phyloP scores from a whole-genome alignment of 2,329 filamentous ascomycete genomes.

The Cercospora nicotianae region DNA sequence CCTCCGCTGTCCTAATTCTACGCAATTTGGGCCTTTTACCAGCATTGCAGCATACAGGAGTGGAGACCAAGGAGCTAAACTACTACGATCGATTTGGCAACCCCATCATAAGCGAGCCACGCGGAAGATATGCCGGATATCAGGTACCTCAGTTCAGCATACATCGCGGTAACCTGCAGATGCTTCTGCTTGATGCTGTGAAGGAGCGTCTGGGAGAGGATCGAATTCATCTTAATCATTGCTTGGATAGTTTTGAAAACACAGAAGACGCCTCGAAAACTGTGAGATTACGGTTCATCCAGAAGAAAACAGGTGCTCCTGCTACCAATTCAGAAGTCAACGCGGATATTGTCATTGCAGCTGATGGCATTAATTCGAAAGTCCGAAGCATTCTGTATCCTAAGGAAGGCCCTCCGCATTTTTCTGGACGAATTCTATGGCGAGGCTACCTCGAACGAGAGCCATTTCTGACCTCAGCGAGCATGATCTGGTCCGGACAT shows the following conservation, averaged over 20 bases:
- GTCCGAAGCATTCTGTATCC: constrained; percentile 46
- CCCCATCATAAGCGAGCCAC: constrained; percentile 46
- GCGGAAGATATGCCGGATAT: constrained; percentile 46
- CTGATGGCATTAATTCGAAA: constrained; percentile 50
- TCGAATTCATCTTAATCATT: constrained; percentile 44
- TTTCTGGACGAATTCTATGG: constrained; percentile 51
- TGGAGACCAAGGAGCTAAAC: constrained; percentile 47
- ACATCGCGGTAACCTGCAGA: constrained; percentile 50
- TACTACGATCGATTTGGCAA: constrained; percentile 50
- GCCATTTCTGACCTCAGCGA: constrained; percentile 46
- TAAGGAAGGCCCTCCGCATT: constrained; percentile 47
- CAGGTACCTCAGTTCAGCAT: constrained; percentile 48
- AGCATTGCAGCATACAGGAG: constrained; percentile 43
- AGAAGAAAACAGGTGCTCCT: constrained; percentile 23
- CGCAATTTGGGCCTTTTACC: constrained; percentile 47
- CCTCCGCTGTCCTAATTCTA: constrained; percentile 48
- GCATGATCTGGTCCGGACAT: constrained; percentile 51
- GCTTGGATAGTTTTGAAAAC: constrained; percentile 42
- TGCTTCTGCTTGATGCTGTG: constrained; percentile 46
- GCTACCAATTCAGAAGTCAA: constrained; percentile 37
- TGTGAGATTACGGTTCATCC: constrained; percentile 17
- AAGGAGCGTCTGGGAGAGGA: constrained; percentile 44
- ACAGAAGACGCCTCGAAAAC: constrained; percentile 30
- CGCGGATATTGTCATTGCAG: constrained; percentile 44
- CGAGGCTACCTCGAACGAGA: constrained; percentile 46